phyloP scores from a whole-genome alignment of 108 stramenopile genomes.

The Cyclostephanos tholiformis region DNA sequence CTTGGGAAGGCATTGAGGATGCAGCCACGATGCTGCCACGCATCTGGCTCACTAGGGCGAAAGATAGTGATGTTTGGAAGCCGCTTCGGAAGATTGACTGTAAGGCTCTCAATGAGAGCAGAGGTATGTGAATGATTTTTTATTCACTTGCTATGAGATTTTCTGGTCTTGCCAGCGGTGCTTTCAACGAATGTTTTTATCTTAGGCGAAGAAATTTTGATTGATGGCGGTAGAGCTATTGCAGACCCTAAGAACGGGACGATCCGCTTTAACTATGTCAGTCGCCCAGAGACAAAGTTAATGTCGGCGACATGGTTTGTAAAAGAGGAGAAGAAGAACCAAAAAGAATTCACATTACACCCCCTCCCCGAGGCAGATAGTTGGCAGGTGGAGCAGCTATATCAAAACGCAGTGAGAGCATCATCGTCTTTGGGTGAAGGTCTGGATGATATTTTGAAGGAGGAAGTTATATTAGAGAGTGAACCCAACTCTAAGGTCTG shows the following conservation, averaged over 20 bases:
- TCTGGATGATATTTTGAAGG: constrained; percentile 59
- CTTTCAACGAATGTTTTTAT: neutral
- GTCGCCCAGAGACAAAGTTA: constrained; percentile 46
- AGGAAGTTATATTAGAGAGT: constrained; percentile 54
- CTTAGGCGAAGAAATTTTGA: constrained; percentile 47
- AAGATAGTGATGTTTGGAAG: constrained; percentile 69
- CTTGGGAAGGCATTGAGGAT: constrained; percentile 74
- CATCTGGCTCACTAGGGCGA: constrained; percentile 58
- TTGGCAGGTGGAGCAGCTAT: constrained; percentile 64
- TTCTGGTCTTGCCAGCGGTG: neutral
- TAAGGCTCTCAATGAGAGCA: constrained; percentile 65
- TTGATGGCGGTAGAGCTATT: constrained; percentile 70
- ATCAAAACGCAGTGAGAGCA: constrained; percentile 64
- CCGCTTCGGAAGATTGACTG: constrained; percentile 80
- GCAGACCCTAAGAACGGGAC: constrained; percentile 58
- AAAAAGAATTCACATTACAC: constrained; percentile 54
- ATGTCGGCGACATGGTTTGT: constrained; percentile 78
- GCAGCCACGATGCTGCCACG: constrained; percentile 52
- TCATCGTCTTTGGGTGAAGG: constrained; percentile 58
- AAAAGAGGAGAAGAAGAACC: constrained; percentile 48
- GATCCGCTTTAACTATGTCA: constrained; percentile 66
- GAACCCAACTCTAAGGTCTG: constrained; percentile 47
- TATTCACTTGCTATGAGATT: neutral
- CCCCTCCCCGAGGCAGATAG: constrained; percentile 56
- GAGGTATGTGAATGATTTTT: constrained; percentile 11